Conservation (phyloP, 495 filamentous ascomycete species). For the Margaritispora aquatica region DNA sequence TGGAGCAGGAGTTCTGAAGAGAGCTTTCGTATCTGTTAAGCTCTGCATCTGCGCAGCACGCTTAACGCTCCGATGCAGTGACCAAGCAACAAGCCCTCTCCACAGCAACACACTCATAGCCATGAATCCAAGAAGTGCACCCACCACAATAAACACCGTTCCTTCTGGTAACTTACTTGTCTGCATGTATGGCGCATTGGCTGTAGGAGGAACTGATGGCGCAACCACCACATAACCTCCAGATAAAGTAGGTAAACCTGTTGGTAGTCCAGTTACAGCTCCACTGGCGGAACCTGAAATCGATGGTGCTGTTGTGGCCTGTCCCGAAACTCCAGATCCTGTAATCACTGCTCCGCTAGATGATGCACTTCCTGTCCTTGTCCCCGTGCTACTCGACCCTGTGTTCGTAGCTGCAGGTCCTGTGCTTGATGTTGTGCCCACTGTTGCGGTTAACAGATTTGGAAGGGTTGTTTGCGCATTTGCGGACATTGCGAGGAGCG, state of each 20-base stretch:
- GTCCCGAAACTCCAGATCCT: slow-evolving; percentile 20
- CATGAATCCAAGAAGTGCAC: slow-evolving; percentile 78
- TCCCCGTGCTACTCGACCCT: slow-evolving; percentile 14
- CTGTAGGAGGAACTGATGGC: slow-evolving; percentile 70
- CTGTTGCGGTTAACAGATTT: slow-evolving; percentile 1
- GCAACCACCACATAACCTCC: slow-evolving; percentile 30
- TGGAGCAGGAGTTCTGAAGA: slow-evolving; percentile 44
- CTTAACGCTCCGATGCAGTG: slow-evolving; percentile 81
- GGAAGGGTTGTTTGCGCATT: slow-evolving; percentile 1
- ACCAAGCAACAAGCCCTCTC: slow-evolving; percentile 86
- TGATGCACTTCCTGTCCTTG: slow-evolving; percentile 24
- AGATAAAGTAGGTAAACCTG: slow-evolving; percentile 29
- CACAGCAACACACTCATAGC: slow-evolving; percentile 74
- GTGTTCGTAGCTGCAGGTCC: slow-evolving; percentile 9
- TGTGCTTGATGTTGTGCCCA: neutral
- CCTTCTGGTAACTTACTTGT: slow-evolving; percentile 86
- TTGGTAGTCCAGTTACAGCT: slow-evolving; percentile 25
- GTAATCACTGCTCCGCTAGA: slow-evolving; percentile 20
- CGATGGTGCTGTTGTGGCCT: slow-evolving; percentile 18
- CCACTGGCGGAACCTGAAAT: slow-evolving; percentile 18
- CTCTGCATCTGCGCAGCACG: slow-evolving; percentile 70
- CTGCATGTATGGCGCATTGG: slow-evolving; percentile 90
- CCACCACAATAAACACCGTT: slow-evolving; percentile 93
- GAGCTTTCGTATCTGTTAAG: slow-evolving; percentile 55
- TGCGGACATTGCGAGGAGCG: slow-evolving; percentile 5